Base-by-base conservation (phyloP, 495 filamentous ascomycete genomes). In the Neurospora intermedia region DNA sequence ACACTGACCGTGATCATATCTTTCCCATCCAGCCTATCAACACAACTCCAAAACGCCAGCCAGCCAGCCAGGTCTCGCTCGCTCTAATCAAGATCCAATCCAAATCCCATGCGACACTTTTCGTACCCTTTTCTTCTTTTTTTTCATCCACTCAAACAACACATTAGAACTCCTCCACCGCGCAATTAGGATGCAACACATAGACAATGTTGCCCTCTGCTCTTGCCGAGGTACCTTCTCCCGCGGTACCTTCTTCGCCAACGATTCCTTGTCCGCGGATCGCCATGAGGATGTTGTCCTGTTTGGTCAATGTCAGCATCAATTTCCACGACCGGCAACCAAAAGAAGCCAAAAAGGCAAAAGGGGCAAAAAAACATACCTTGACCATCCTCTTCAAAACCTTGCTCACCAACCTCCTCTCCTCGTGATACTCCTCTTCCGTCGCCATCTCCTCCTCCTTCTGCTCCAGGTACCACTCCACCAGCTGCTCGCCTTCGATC, bases 351-450 rank as follows among this genome's bases (percentile, higher is more conserved):
- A n/a, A n/a, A n/a, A n/a, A n/a, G n/a, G n/a, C n/a, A n/a, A 10
- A 11, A 40, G 9, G 9, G 39, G 7, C 0, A 39, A 16, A 43
- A 42, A 41, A 69, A 87, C 88, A 77, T 83, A 96, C 94, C 93
- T 95, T 98, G 75, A 97, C 91, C 91, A 98, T 96, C 80, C 94
- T 90, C 89, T 91, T 97, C 73, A 98, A 79, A 75, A 98, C 95
- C 87, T 97, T 97, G 78, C 83, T 87, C n/a, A 89, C 90, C 71
- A 98, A 79, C 20, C 85, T 86, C 78, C 89, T 88, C 86, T 99
- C 96, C 16, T 81, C 83, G 77, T 92, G 84, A 72, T 96, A 82
- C 71, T 96, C 94, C 72, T 96, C 93, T 80, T 95, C 88, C 18
- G 83, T 89, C 46, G 90, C 84, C 71, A 99, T 81, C 82, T 97